Conservation (phyloP, 768 basidiomycete species). For the Dictyophora rubrovolvata region DNA sequence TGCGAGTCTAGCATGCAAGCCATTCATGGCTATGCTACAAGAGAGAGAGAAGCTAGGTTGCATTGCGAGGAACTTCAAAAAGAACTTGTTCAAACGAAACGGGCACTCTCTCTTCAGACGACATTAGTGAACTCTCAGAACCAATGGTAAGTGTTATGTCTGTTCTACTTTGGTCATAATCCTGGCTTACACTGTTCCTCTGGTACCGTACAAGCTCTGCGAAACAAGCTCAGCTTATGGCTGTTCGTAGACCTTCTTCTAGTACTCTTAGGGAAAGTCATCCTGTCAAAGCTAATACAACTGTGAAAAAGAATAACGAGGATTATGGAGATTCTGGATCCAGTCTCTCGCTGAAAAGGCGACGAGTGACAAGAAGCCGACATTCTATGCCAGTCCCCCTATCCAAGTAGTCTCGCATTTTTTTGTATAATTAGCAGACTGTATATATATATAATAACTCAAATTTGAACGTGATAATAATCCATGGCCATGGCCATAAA, state of each 20-base stretch:
- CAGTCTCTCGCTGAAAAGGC: background rate
- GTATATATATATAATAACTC: too few species aligned
- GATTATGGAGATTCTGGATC: background rate
- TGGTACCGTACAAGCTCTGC: background rate
- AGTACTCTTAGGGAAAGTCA: too few species aligned
- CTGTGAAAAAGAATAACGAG: background rate
- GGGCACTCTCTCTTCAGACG: background rate
- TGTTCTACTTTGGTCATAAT: background rate
- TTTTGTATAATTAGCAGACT: too few species aligned
- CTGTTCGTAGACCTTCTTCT: too few species aligned
- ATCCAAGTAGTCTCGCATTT: too few species aligned
- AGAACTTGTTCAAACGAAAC: background rate
- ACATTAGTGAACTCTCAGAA: background rate
- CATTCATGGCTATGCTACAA: slow-evolving; percentile 22
- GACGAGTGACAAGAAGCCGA: background rate
- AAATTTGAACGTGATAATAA: too few species aligned
- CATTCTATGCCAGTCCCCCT: background rate
- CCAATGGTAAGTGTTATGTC: background rate
- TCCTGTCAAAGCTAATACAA: background rate
- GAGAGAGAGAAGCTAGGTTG: slow-evolving; percentile 20
- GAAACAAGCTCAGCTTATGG: background rate
- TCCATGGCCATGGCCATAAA: too few species aligned
- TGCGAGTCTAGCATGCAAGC: slow-evolving; percentile 32
- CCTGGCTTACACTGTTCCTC: too few species aligned
- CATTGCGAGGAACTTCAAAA: background rate